Base-by-base conservation (phyloP, 805 yeast species). In the Saturnispora galanensis region DNA sequence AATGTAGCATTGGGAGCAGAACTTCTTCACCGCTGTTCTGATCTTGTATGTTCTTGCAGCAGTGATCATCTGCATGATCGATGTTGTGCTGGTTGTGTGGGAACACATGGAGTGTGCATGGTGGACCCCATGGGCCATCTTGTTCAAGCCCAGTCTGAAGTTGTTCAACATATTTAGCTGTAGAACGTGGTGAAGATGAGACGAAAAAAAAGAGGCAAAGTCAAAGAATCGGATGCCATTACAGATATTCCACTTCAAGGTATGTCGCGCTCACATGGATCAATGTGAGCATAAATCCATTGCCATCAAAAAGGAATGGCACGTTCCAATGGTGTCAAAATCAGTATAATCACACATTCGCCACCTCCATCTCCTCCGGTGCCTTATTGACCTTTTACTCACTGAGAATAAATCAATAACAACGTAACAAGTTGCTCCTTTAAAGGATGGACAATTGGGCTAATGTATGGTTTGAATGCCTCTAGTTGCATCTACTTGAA, bases 11-110 rank as follows among this genome's bases (percentile, higher is more conserved):
- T 86, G 93, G 33, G 81, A 73, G 64, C 98, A 93, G 66, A 86
- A 83, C 70, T 85, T 93, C 70, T 89, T 89, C 45, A 93, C 95
- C 1, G 97, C 77, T 5, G 97, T 79, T 64, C 90, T 80, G 38
- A 88, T 95, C 63, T 90, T 90, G 74, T 90, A 88, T 3, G 88
- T 81, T 64, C 97, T 77, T 12, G 63, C 47, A 13, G 58, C 42
- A 10, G 49, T 44, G 10, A 43, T 46, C 17, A 58, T 29, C 35
- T 42, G 34, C 49, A 44, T 16, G 44, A 47, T n/a, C 16, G 47
- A 39, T 21, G 42, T 17, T 52, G 46, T 9, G 45, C 42, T 7
- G 29, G 41, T 31, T 18, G 47, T 12, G 41, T 31, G 45, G 38
- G 45, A 10, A 34, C 42, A 31, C 38, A 44, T 32, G 10, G 39